Evolutionary conservation across 2,329 filamentous ascomycete genomes (phyloP).

Genomic region (Calonectria henricotiae): DNA sequence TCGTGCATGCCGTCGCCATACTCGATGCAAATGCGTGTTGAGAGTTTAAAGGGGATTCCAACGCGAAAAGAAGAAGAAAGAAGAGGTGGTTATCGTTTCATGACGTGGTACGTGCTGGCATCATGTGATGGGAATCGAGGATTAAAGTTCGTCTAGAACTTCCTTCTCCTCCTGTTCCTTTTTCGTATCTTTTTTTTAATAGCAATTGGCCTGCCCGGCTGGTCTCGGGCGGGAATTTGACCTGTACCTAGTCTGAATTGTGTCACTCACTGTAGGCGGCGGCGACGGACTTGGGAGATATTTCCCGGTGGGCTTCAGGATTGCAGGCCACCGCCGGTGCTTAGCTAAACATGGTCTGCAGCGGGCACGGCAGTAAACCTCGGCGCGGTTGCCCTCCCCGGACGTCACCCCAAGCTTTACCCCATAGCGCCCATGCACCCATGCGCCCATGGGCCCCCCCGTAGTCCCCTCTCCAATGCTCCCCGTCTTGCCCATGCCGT

Average conservation of each 20-base stretch:
- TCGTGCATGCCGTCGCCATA: constrained; percentile 19
- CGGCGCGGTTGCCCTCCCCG: too few species aligned
- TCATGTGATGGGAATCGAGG: not conserved
- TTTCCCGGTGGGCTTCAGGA: constrained; percentile 4
- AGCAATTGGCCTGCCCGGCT: too few species aligned
- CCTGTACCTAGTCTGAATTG: not conserved
- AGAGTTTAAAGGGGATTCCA: constrained; percentile 7
- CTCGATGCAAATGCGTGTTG: not conserved
- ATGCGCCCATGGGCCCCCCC: not conserved
- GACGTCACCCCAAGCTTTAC: too few species aligned
- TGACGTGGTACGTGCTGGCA: not conserved
- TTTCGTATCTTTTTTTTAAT: not conserved
- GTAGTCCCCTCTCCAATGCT: not conserved
- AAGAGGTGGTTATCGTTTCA: not conserved
- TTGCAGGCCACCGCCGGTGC: not conserved
- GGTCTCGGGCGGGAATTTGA: not conserved
- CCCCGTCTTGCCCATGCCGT: not conserved
- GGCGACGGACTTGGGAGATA: not conserved
- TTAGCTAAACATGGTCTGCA: not conserved
- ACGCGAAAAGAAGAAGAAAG: not conserved
- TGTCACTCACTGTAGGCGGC: not conserved
- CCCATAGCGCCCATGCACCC: not conserved
- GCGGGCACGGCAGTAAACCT: too few species aligned
- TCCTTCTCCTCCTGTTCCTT: not conserved
- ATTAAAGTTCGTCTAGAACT: constrained; percentile 4